Conservation (phyloP, 805 yeast genomes). For the Sugiyamaella mastotermitis region DNA sequence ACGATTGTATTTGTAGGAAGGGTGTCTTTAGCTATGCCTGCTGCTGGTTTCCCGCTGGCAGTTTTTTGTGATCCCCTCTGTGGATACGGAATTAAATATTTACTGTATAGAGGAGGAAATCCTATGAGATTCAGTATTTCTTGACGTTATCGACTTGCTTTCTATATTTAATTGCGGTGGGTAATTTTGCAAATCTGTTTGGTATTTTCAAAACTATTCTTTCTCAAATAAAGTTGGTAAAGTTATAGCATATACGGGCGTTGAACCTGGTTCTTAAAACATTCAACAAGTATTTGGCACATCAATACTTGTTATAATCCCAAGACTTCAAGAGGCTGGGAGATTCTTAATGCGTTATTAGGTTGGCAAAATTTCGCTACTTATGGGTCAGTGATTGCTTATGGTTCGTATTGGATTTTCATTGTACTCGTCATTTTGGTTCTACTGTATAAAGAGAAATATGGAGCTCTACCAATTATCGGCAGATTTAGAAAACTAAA, state of each 20-base stretch:
- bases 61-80: constrained; percentile 79
- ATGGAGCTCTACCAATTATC: constrained; percentile 72
- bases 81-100: constrained; percentile 63
- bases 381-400: constrained; percentile 80
- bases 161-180: constrained; percentile 83
- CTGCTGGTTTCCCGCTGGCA: constrained; percentile 85
- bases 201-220: constrained; percentile 71
- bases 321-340: constrained; percentile 88
- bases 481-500: constrained; percentile 37
- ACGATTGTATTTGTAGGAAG: constrained; percentile 95
- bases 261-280: constrained; percentile 92
- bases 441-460: constrained; percentile 77
- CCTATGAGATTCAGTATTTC: constrained; percentile 70
- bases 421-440: constrained; percentile 48
- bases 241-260: constrained; percentile 87
- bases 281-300: constrained; percentile 75
- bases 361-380: constrained; percentile 98
- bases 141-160: constrained; percentile 80
- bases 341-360: constrained; percentile 82
- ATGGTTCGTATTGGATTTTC: constrained; percentile 79
- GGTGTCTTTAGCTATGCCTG: constrained; percentile 65
- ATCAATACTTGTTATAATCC: constrained; percentile 97
- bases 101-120: constrained; percentile 77
- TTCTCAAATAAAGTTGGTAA: constrained; percentile 73
- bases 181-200: constrained; percentile 83